A percentile compares a stretch with the other conserved stretches of the same genome.
Evolutionary conservation across 306 rosid species (phyloP).

Genomic region (Rosa rugosa): DNA sequence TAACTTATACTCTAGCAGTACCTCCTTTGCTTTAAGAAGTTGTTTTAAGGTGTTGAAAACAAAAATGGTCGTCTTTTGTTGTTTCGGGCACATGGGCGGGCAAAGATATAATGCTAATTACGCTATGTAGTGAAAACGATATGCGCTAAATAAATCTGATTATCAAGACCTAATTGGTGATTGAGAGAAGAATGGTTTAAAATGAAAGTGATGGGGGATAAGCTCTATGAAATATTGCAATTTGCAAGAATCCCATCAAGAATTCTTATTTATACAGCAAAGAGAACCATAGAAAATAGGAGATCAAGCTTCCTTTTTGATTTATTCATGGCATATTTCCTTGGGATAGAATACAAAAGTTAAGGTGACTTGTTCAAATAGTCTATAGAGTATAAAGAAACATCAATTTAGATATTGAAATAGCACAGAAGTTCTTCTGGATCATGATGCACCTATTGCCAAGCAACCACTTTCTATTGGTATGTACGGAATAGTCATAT

Average conservation of each 20-base stretch:
- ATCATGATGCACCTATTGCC: neutral
- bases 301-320: neutral
- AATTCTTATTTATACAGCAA: too few relatives aligned
- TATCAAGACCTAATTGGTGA: neutral
- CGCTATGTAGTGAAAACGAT: neutral
- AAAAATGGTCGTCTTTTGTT: neutral
- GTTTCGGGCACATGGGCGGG: neutral
- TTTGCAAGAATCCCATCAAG: neutral
- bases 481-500: neutral
- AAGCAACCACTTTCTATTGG: neutral
- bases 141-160: neutral
- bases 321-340: neutral
- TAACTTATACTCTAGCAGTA: neutral
- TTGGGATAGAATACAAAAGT: neutral
- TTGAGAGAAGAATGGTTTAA: neutral
- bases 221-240: neutral
- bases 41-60: neutral
- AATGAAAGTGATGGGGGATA: neutral
- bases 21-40: neutral
- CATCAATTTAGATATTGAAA: neutral
- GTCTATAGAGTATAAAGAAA: neutral
- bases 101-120: neutral
- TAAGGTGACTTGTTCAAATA: neutral
- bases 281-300: neutral
- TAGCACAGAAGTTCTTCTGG: neutral